Evolutionary conservation across 2,329 filamentous ascomycete species (phyloP).

Genomic region (Stagonosporopsis chrysanthemi): DNA sequence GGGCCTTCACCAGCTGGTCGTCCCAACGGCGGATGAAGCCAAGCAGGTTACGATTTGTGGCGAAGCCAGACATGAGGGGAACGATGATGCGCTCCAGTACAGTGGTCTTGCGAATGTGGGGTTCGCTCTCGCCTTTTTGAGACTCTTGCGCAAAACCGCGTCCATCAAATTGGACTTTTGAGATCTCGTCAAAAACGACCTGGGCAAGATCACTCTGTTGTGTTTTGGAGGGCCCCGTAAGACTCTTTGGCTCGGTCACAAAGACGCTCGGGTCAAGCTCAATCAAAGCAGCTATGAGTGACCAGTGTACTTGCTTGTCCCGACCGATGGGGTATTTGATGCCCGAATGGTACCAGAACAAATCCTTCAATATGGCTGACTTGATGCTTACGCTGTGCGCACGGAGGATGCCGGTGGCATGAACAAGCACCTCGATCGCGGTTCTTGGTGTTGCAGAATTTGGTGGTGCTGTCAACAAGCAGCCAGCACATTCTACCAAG

Average conservation of each 20-base stretch:
- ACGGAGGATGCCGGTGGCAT: slow-evolving; percentile 36
- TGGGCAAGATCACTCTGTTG: slow-evolving; percentile 36
- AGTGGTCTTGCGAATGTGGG: neutral
- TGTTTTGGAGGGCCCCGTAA: slow-evolving; percentile 16
- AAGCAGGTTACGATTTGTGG: slow-evolving; percentile 43
- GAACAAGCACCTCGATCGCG: slow-evolving; percentile 35
- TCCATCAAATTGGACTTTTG: slow-evolving; percentile 26
- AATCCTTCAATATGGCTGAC: slow-evolving; percentile 34
- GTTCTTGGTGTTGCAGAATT: slow-evolving; percentile 28
- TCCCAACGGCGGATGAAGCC: slow-evolving; percentile 49
- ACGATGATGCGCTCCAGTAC: slow-evolving; percentile 34
- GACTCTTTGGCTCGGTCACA: slow-evolving; percentile 31
- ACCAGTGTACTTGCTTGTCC: slow-evolving; percentile 37
- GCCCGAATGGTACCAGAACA: slow-evolving; percentile 49
- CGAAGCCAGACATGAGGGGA: slow-evolving; percentile 45
- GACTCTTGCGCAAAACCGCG: slow-evolving; percentile 15
- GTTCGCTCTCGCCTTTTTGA: neutral
- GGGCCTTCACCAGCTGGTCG: slow-evolving; percentile 36
- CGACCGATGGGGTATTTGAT: slow-evolving; percentile 33
- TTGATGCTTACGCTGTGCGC: slow-evolving; percentile 37
- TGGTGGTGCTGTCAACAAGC: slow-evolving; percentile 34
- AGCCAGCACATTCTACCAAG: slow-evolving; percentile 47
- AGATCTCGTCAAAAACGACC: slow-evolving; percentile 42
- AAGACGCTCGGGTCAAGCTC: slow-evolving; percentile 45
- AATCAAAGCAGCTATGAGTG: slow-evolving; percentile 44